Evolutionary conservation across 495 filamentous ascomycete genomes (phyloP).

Genomic region (Glarea lozoyensis): DNA sequence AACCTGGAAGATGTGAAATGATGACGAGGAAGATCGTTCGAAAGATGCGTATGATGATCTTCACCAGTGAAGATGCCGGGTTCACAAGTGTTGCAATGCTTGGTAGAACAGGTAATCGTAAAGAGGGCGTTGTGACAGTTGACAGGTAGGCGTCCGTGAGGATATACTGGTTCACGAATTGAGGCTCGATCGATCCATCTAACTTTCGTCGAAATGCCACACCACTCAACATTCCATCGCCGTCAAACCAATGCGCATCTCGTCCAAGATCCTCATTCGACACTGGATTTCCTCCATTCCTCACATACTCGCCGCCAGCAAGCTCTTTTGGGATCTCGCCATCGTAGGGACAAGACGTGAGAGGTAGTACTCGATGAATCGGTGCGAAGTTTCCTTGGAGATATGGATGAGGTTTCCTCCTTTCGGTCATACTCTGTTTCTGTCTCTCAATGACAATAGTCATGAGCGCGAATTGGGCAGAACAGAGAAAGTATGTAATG

Average conservation of each 20-base stretch:
- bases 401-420: conserved; percentile 27
- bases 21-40: conserved; percentile 43
- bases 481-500: conserved; percentile 1
- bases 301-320: conserved; percentile 54
- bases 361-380: conserved; percentile 35
- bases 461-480: conserved; percentile 10
- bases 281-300: conserved; percentile 63
- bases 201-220: conserved; percentile 40
- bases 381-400: conserved; percentile 58
- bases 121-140: conserved; percentile 29
- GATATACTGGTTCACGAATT: conserved; percentile 57
- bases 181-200: conserved; percentile 33
- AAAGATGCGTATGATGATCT: conserved; percentile 35
- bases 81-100: conserved; percentile 52
- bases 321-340: conserved; percentile 51
- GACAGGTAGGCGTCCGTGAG: conserved; percentile 53
- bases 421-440: no score
- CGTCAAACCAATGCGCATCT: conserved; percentile 61
- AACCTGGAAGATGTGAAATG: conserved; percentile 30
- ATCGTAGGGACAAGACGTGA: conserved; percentile 40
- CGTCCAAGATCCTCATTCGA: conserved; percentile 44
- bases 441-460: conserved; percentile 16
- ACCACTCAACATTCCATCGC: conserved; percentile 62
- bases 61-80: conserved; percentile 31
- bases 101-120: conserved; percentile 44